Evolutionary conservation across 78 protist species (phyloP), one percentile per base, ranked within the genome.

Genomic region (Emiliania huxleyi): DNA sequence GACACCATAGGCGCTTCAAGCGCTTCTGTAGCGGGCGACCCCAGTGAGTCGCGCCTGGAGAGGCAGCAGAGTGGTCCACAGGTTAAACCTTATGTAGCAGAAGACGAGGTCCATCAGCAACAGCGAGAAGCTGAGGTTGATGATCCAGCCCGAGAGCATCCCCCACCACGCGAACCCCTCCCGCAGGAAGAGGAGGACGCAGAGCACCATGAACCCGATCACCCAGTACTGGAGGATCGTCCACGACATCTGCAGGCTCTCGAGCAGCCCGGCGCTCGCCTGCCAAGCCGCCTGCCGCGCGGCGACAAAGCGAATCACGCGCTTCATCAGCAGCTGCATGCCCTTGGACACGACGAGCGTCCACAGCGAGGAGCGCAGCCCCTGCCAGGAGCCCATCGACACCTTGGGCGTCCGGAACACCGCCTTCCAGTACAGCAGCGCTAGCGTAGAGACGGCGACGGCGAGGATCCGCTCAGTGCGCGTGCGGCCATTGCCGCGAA

Each of bases 261-360:
- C 75, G 29, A 62, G 11, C 37, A 8, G 23, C 29, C 75, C 75
- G 12, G 33, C 75, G 11, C 23, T 8, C 33, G 75, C 23, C 23
- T 62, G 75, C 75, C 75, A 62, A 18, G 8, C 11, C 5, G 11
- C 75, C 33, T 23, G 11, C 11, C 75, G 75, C 37, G n/a, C 48
- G 18, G 85, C 44, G 35, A 40, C 0, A 33, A 77, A 37, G 18
- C 85, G 85, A 26, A 77, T 77, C 35, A 33, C 48, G n/a, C 2
- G 85, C 29, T 77, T 77, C 85, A 77, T 77, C 48, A 77, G 85
- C 85, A 23, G 85, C 85, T 77, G 85, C 33, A 77, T 33, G n/a
- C 29, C 26, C 85, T 77, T 77, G 49, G 85, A 77, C 46, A 77
- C 46, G n/a, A 77, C 33, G 35, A 77, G 46, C 85, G 85, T 77